Evolutionary conservation across 2,329 filamentous ascomycete genomes (phyloP), one percentile per base, ranked within the genome.

Genomic region (Hypoxylon rubiginosum): DNA sequence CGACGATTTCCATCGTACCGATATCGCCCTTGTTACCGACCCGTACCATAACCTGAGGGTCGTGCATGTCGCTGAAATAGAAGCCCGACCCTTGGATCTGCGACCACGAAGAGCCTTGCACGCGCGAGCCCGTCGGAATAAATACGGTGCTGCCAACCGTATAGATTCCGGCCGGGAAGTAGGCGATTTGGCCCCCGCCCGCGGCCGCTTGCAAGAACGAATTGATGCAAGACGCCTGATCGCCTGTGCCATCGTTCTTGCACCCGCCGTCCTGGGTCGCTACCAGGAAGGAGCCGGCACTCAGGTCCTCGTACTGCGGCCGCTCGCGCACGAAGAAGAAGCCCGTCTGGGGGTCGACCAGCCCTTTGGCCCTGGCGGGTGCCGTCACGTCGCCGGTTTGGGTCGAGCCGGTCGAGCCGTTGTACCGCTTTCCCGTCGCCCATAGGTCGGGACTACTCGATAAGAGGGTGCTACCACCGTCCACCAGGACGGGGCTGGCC

Each of bases 101-200:
- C 9, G 90, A 88, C 90, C 90, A 93, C 69, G 90, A 85, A 70
- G 92, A 88, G 66, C 91, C 91, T 17, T 86, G 86, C 66, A 92
- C 90, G 74, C 86, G 87, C 75, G 90, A 87, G 59, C 88, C 85
- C 72, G 85, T 85, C 0, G 86, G 86, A 8, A 89, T 79, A 11
- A 79, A 75, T 32, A 88, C 70, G 0, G 74, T 77, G 7, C 49
- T n/a, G 0, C 30, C 50, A 4, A 76, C 67, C 0, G 7, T 4
- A 39, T 77, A 78, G 24, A 76, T 62, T 5, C 75, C 74, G 1
- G 71, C 72, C 0, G 72, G 74, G 56, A 77, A 75, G 55, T 61
- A 74, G 8, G 66, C 66, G 10, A 71, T 21, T 26, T 54, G 26
- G 9, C 53, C 52, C 0, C 41, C 13, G 6, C 13, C 53, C 0